Conservation (phyloP, 2,329 filamentous ascomycete genomes). For the Alternaria sp. region DNA sequence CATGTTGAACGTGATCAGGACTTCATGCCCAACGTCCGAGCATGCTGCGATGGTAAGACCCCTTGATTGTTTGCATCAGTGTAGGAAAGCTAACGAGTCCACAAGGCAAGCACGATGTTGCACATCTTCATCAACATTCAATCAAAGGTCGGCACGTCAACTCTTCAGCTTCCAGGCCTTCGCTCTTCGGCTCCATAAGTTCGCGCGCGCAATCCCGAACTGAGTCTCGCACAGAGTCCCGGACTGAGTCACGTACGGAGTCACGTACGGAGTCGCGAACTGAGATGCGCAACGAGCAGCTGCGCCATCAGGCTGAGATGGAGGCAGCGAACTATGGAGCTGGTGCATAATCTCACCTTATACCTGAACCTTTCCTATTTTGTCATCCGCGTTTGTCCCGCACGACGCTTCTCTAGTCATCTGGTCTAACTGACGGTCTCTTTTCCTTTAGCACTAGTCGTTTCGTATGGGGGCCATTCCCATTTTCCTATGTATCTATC, state of each 20-base stretch:
- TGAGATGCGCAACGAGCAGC: conserved; percentile 33
- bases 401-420: conserved; percentile 24
- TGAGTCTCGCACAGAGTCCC: conserved; percentile 26
- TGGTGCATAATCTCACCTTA: conserved; percentile 29
- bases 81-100: conserved; percentile 18
- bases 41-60: conserved; percentile 91
- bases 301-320: conserved; percentile 31
- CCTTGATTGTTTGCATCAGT: conserved; percentile 3
- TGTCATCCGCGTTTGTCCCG: conserved; percentile 3
- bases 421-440: conserved; percentile 41
- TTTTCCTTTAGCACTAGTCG: conserved; percentile 35
- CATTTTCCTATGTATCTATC: conserved; percentile 44
- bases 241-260: conserved; percentile 29
- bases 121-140: conserved; percentile 48
- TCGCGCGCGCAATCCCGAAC: conserved; percentile 43
- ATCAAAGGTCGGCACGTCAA: conserved; percentile 41
- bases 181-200: conserved; percentile 41
- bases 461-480: conserved; percentile 19
- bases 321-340: conserved; percentile 35
- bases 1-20: conserved; percentile 76
- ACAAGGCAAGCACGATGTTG: conserved; percentile 59
- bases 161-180: conserved; percentile 31
- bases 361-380: conserved; percentile 16
- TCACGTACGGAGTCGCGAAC: conserved; percentile 27
- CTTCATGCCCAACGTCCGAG: conserved; percentile 89